These are phyloP conservation scores for Oryza nivara DNA, from an alignment of 176 grass and related monocot genomes.

Conservation along the genomic window DNA sequence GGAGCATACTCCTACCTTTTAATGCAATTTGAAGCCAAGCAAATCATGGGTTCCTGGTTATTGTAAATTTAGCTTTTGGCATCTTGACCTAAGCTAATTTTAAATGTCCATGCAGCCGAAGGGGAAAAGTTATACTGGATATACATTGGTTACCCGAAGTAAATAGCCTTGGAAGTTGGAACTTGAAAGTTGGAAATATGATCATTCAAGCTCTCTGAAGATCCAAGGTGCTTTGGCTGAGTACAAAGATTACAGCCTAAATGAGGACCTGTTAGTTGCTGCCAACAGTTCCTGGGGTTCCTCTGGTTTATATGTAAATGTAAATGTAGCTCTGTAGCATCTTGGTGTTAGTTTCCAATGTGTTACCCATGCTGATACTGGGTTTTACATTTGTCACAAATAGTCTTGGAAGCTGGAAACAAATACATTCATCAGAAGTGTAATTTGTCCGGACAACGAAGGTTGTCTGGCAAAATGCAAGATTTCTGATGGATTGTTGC, in stretches of 20 bases:
- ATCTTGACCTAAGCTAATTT: not conserved
- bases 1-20: not conserved
- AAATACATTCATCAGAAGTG: not conserved
- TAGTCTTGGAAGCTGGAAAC: not conserved
- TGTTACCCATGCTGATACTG: not conserved
- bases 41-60: not conserved
- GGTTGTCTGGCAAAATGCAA: too few species aligned
- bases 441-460: too few species aligned
- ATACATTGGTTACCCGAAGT: not conserved
- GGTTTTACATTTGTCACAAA: not conserved
- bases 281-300: not conserved
- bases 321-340: slow-evolving; percentile 31
- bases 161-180: not conserved
- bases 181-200: not conserved
- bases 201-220: not conserved
- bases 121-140: not conserved
- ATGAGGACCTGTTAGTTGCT: not conserved
- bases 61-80: not conserved
- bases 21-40: not conserved
- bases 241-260: not conserved
- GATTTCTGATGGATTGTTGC: too few species aligned
- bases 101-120: not conserved
- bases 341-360: not conserved
- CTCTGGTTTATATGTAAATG: slow-evolving; percentile 30
- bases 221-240: not conserved